Percentiles rank a stretch among this genome's conserved stretches.
These are phyloP conservation scores for Lumnitzera racemosa DNA, from an alignment of 345 rosid species.

Conservation along the genomic window DNA sequence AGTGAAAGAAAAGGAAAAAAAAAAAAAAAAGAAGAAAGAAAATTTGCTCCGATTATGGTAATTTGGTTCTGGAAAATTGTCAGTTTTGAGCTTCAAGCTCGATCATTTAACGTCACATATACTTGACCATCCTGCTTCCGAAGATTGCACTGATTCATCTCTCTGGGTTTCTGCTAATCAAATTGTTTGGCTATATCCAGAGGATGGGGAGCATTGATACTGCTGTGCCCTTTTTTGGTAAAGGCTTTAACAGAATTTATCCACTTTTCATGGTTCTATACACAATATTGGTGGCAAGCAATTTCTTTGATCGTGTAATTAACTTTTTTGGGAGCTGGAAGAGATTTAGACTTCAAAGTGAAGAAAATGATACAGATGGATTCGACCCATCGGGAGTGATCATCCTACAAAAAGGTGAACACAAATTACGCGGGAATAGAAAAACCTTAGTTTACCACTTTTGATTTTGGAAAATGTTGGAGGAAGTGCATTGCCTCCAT, in stretches of 20 bases:
- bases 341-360: constrained; percentile 75
- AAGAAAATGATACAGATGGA: constrained; percentile 79
- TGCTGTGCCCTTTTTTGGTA: constrained; percentile 79
- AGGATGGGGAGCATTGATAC: constrained; percentile 89
- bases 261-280: constrained; percentile 97
- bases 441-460: background rate
- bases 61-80: too few relatives aligned
- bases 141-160: too few relatives aligned
- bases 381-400: constrained; percentile 92
- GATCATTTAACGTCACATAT: too few relatives aligned
- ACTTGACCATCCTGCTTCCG: too few relatives aligned
- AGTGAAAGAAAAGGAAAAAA: too few relatives aligned
- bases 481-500: background rate
- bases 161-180: too few relatives aligned
- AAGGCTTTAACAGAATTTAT: constrained; percentile 81
- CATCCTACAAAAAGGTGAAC: constrained; percentile 76
- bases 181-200: constrained; percentile 30
- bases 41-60: too few relatives aligned
- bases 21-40: too few relatives aligned
- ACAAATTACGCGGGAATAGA: background rate
- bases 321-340: constrained; percentile 96
- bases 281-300: constrained; percentile 86
- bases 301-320: constrained; percentile 81
- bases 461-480: background rate
- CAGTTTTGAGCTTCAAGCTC: too few relatives aligned